Conservation (phyloP, 768 basidiomycete species). For the Termitomyces sp. region DNA sequence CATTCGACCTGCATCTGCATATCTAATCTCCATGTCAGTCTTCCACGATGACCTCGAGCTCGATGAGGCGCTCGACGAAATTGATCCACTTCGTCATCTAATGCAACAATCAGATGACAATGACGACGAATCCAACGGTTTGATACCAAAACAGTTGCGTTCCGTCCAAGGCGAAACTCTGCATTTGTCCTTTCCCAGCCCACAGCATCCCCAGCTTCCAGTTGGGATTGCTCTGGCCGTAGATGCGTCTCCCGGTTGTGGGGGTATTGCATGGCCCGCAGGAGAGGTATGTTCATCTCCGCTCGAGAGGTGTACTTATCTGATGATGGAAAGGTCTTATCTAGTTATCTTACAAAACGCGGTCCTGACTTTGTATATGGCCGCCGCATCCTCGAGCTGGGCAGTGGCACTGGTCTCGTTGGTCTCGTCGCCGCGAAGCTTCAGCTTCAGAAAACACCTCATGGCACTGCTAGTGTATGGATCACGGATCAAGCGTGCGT, state of each 20-base stretch:
- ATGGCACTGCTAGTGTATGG: conserved; percentile 50
- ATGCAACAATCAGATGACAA: conserved; percentile 30
- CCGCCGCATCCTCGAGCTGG: conserved; percentile 72
- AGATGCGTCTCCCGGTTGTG: conserved; percentile 84
- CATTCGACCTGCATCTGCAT: conserved; percentile 1
- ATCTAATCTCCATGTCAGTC: conserved; percentile 11
- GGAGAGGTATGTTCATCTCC: conserved; percentile 57
- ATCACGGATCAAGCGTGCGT: conserved; percentile 92
- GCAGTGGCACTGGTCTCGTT: conserved; percentile 91
- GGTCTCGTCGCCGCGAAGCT: conserved; percentile 75
- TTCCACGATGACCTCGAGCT: conserved; percentile 30
- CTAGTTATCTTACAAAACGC: conserved; percentile 63
- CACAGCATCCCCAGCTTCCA: conserved; percentile 15
- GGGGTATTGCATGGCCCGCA: conserved; percentile 90
- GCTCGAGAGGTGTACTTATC: background rate
- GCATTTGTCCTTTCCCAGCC: conserved; percentile 31
- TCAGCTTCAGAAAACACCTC: conserved; percentile 15
- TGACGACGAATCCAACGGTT: conserved; percentile 19
- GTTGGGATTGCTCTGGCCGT: conserved; percentile 51
- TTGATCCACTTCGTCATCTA: conserved; percentile 58
- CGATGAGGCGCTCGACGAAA: conserved; percentile 49
- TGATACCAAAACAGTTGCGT: conserved; percentile 50
- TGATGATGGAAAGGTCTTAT: conserved; percentile 54
- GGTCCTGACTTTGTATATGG: conserved; percentile 43
- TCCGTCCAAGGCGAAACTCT: conserved; percentile 44